phyloP scores from a whole-genome alignment of 805 yeast species.

The Wickerhamia fluorescens region DNA sequence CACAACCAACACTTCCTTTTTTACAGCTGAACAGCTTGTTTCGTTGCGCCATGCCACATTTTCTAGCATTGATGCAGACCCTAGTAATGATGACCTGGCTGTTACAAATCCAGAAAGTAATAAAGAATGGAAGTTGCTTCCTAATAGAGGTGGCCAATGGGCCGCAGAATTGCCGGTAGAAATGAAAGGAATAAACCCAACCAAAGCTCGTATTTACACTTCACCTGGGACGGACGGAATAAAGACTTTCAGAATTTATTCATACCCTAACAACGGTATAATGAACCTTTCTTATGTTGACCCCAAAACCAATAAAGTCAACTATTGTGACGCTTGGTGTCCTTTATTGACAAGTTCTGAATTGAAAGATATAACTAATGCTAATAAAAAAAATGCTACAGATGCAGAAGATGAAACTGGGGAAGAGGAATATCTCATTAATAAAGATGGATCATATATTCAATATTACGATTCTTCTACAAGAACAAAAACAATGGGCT shows the following conservation, averaged over 20 bases:
- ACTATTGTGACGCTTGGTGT: slow-evolving; percentile 83
- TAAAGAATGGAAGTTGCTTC: slow-evolving; percentile 48
- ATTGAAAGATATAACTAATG: slow-evolving; percentile 22
- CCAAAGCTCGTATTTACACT: slow-evolving; percentile 67
- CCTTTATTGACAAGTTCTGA: slow-evolving; percentile 47
- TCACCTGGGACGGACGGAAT: slow-evolving; percentile 46
- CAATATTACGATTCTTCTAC: slow-evolving; percentile 28
- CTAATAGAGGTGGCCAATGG: slow-evolving; percentile 56
- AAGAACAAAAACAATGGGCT: slow-evolving; percentile 31
- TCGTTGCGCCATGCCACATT: slow-evolving; percentile 52
- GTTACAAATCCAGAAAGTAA: slow-evolving; percentile 50
- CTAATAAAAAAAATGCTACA: slow-evolving; percentile 17
- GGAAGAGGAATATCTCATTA: slow-evolving; percentile 22
- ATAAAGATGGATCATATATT: slow-evolving; percentile 28
- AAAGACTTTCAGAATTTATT: slow-evolving; percentile 61
- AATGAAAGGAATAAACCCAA: slow-evolving; percentile 47
- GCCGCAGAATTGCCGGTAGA: slow-evolving; percentile 49
- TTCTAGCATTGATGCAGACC: slow-evolving; percentile 37
- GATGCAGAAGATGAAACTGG: slow-evolving; percentile 10
- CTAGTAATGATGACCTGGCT: slow-evolving; percentile 19
- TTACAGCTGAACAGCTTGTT: slow-evolving; percentile 55
- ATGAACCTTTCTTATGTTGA: slow-evolving; percentile 87
- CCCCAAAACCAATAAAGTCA: slow-evolving; percentile 51
- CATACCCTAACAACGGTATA: slow-evolving; percentile 77
- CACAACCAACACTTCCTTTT: slow-evolving; percentile 29